These are phyloP conservation scores for Diplotaxis tenuifolia DNA, from an alignment of 345 rosid genomes.

Conservation along the genomic window DNA sequence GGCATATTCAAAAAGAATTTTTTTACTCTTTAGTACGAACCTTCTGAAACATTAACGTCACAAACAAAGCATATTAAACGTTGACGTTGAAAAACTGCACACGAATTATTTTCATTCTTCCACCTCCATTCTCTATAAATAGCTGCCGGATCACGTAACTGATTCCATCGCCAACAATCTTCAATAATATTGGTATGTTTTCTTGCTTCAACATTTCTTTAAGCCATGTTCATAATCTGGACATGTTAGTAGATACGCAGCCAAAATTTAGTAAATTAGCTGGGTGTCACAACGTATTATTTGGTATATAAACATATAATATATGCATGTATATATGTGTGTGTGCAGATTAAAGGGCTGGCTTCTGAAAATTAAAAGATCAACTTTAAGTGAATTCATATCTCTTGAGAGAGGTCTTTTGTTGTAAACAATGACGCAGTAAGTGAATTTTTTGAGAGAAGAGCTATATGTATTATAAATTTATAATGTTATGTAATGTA, in stretches of 20 bases:
- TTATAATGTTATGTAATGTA: not conserved
- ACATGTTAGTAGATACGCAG: not conserved
- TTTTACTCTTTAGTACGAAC: not conserved
- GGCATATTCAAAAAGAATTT: not conserved
- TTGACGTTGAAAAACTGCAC: not conserved
- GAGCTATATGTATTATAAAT: slow-evolving; percentile 4
- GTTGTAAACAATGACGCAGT: slow-evolving; percentile 18
- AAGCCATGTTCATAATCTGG: slow-evolving; percentile 7
- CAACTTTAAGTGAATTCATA: not conserved
- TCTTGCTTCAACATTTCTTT: not conserved
- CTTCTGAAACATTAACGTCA: too few species aligned
- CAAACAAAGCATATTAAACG: too few species aligned
- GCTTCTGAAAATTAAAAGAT: not conserved
- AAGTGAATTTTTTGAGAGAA: not conserved
- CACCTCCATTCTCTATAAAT: slow-evolving; percentile 8
- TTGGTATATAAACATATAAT: too few species aligned
- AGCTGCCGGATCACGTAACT: not conserved
- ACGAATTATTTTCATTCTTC: not conserved
- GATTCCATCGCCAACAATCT: not conserved
- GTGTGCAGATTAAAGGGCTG: slow-evolving; percentile 9
- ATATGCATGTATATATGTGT: not conserved
- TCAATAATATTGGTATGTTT: slow-evolving; percentile 2
- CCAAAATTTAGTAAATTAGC: not conserved
- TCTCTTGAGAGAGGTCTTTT: not conserved
- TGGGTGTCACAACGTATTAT: not conserved